A percentile compares a stretch with the other conserved stretches of the same genome.
These are phyloP conservation scores for Pichia sp. DNA, from an alignment of 1,139 yeast genomes.

Conservation along the genomic window DNA sequence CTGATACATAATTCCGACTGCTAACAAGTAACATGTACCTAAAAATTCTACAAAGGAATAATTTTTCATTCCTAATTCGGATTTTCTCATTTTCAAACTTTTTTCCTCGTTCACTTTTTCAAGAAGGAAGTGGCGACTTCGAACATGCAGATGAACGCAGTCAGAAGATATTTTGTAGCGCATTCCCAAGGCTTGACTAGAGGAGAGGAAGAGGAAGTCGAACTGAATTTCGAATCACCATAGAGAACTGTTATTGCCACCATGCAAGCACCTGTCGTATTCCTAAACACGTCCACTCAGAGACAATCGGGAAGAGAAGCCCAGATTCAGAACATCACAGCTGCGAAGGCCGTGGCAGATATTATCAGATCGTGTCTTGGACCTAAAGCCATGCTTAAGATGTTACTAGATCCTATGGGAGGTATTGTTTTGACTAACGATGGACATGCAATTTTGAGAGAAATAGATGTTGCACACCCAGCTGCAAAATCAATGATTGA, in stretches of 20 bases:
- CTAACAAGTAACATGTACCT: too few species aligned
- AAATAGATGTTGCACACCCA: conserved; percentile 91
- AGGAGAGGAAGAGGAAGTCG: neutral
- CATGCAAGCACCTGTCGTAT: conserved; percentile 78
- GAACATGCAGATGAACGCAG: neutral
- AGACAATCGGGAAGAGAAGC: conserved; percentile 98
- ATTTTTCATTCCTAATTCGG: neutral
- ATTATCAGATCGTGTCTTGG: conserved; percentile 97
- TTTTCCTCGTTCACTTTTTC: conserved; percentile 1
- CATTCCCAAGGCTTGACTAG: neutral
- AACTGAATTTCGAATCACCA: neutral
- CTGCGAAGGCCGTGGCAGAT: conserved; percentile 98
- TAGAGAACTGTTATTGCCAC: neutral
- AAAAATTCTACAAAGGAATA: neutral
- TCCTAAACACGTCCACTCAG: conserved; percentile 80
- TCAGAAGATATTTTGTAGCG: neutral
- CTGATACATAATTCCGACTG: too few species aligned
- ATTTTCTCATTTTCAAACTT: neutral
- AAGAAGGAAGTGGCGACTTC: conserved; percentile 1
- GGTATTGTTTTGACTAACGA: conserved; percentile 97
- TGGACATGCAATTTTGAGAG: conserved; percentile 90
- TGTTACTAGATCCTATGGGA: conserved; percentile 98
- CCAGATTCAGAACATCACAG: conserved; percentile 92
- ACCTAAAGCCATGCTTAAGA: conserved; percentile 98
- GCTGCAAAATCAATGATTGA: conserved; percentile 99